phyloP scores from a whole-genome alignment of 2,329 filamentous ascomycete species.

The Lecanosticta acicola region DNA sequence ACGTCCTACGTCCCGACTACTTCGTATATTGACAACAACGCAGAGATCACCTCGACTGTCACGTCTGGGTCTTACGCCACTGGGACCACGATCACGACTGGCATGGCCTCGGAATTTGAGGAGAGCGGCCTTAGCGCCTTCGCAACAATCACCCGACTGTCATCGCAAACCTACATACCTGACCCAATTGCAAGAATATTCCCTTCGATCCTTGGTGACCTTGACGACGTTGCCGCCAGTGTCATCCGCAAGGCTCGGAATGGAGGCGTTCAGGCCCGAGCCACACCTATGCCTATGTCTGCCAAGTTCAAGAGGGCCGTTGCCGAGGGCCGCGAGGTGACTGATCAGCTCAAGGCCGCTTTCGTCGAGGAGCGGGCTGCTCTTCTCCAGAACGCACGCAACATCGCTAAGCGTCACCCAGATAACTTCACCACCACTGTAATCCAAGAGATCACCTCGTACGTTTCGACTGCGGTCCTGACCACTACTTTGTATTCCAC shows the following conservation, averaged over 20 bases:
- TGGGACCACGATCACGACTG: no score
- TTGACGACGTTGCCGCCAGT: background rate
- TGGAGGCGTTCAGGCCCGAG: background rate
- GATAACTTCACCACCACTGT: no score
- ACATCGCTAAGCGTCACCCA: background rate
- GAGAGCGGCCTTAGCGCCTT: background rate
- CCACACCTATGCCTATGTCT: background rate
- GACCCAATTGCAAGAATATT: background rate
- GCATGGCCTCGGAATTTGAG: no score
- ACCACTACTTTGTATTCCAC: no score
- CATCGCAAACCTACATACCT: background rate
- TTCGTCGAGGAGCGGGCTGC: background rate
- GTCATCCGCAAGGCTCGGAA: background rate
- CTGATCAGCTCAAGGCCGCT: background rate
- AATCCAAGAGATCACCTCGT: no score
- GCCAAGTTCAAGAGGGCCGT: slow-evolving; percentile 1
- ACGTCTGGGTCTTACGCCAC: no score
- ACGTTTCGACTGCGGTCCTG: no score
- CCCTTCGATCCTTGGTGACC: background rate
- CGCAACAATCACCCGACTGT: background rate
- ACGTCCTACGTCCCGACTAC: no score
- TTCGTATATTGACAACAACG: no score
- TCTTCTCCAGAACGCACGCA: background rate
- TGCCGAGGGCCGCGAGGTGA: background rate
- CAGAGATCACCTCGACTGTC: no score